phyloP scores from a whole-genome alignment of 768 basidiomycete species.

The Inosperma sp. region DNA sequence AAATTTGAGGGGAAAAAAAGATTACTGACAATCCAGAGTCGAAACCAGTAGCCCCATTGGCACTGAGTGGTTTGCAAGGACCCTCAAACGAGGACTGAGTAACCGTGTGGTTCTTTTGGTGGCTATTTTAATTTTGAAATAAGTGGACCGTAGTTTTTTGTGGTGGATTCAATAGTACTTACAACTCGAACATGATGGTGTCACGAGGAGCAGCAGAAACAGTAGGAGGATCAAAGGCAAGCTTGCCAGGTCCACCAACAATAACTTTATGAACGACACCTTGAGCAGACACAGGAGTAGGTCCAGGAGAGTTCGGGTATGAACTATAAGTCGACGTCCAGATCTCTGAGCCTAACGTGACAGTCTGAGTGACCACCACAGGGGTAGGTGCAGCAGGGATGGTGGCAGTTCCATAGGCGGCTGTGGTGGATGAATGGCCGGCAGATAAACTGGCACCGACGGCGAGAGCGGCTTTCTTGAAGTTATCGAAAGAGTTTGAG shows the following conservation, averaged over 20 bases:
- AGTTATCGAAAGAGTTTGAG: slow-evolving; percentile 43
- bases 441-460: slow-evolving; percentile 14
- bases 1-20: not conserved
- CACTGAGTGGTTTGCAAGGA: slow-evolving; percentile 42
- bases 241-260: slow-evolving; percentile 38
- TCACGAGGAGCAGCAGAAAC: slow-evolving; percentile 44
- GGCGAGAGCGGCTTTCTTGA: slow-evolving; percentile 33
- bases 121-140: slow-evolving; percentile 9
- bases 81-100: slow-evolving; percentile 38
- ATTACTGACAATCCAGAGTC: slow-evolving; percentile 47
- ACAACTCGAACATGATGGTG: slow-evolving; percentile 44
- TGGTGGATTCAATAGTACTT: not conserved
- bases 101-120: slow-evolving; percentile 46
- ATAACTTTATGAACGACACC: slow-evolving; percentile 35
- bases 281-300: slow-evolving; percentile 23
- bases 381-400: slow-evolving; percentile 34
- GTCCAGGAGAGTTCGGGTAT: slow-evolving; percentile 32
- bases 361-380: slow-evolving; percentile 38
- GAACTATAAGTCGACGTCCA: slow-evolving; percentile 40
- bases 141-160: slow-evolving; percentile 27
- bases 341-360: slow-evolving; percentile 28
- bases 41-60: slow-evolving; percentile 39
- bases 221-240: slow-evolving; percentile 40
- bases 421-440: slow-evolving; percentile 12
- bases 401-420: slow-evolving; percentile 7